Evolutionary conservation across 192 early-diverging fungal genomes (phyloP).

Genomic region (Glomus cerebriforme): DNA sequence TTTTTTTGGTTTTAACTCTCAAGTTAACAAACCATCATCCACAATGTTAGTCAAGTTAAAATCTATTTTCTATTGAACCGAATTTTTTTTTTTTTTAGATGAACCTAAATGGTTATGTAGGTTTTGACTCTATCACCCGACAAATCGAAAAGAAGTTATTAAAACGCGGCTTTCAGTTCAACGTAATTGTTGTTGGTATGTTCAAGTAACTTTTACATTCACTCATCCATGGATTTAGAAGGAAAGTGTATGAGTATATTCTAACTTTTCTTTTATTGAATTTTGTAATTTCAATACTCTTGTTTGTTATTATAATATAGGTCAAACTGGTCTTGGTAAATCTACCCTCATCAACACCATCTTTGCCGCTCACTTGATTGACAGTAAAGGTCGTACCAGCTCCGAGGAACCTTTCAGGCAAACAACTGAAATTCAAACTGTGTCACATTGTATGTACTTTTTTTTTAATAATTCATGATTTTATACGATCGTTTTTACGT

Average conservation of each 20-base stretch:
- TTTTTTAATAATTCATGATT: background rate
- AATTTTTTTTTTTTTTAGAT: conserved; percentile 41
- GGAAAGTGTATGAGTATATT: background rate
- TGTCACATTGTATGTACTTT: conserved; percentile 73
- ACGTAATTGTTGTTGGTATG: conserved; percentile 95
- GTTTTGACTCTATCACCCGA: conserved; percentile 94
- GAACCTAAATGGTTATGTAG: conserved; percentile 88
- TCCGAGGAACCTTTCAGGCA: conserved; percentile 82
- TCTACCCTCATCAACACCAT: conserved; percentile 98
- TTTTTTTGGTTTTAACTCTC: background rate
- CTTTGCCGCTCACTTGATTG: conserved; percentile 93
- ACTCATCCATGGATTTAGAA: no score
- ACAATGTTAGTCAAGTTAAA: background rate
- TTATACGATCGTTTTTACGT: background rate
- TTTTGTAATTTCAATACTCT: conserved; percentile 1
- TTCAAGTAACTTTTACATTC: conserved; percentile 9
- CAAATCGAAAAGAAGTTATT: conserved; percentile 98
- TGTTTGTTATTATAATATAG: conserved; percentile 44
- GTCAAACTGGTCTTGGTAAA: conserved; percentile 97
- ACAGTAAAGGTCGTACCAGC: conserved; percentile 84
- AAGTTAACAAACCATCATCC: background rate
- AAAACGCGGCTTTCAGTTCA: conserved; percentile 97
- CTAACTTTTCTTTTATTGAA: background rate
- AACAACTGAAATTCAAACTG: conserved; percentile 93
- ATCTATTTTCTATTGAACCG: no score